These are phyloP conservation scores for Entonaema liquescens DNA, from an alignment of 495 filamentous ascomycete genomes.

Conservation along the genomic window DNA sequence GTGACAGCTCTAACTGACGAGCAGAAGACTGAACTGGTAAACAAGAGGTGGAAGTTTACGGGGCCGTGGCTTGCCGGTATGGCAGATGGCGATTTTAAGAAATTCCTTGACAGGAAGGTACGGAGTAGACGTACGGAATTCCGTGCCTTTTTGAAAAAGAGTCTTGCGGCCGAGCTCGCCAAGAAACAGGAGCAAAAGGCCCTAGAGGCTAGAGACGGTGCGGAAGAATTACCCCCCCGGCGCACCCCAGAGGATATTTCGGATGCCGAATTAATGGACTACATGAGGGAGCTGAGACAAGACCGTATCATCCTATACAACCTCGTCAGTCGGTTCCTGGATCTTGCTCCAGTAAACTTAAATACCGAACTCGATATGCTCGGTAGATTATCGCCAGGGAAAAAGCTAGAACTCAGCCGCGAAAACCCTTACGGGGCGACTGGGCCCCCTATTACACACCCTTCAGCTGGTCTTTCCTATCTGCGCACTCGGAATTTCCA, in stretches of 20 bases:
- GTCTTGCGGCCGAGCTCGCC: constrained; percentile 55
- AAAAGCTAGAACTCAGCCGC: constrained; percentile 19
- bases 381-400: constrained; percentile 30
- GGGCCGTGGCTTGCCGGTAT: constrained; percentile 87
- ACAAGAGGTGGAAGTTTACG: constrained; percentile 73
- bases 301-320: constrained; percentile 56
- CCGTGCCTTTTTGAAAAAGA: constrained; percentile 63
- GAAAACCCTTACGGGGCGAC: constrained; percentile 61
- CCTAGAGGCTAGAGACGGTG: constrained; percentile 27
- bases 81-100: constrained; percentile 73
- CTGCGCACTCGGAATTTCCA: constrained; percentile 72
- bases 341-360: constrained; percentile 55
- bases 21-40: constrained; percentile 40
- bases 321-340: constrained; percentile 64
- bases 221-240: no score
- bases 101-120: constrained; percentile 69
- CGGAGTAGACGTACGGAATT: constrained; percentile 69
- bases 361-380: background rate
- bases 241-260: constrained; percentile 58
- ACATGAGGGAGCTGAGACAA: constrained; percentile 66
- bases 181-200: constrained; percentile 57
- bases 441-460: constrained; percentile 86
- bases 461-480: constrained; percentile 90
- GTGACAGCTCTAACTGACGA: constrained; percentile 52
- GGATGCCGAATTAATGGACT: constrained; percentile 67